Conservation (phyloP, 768 basidiomycete species). For the Leccinum subgranulosum region DNA sequence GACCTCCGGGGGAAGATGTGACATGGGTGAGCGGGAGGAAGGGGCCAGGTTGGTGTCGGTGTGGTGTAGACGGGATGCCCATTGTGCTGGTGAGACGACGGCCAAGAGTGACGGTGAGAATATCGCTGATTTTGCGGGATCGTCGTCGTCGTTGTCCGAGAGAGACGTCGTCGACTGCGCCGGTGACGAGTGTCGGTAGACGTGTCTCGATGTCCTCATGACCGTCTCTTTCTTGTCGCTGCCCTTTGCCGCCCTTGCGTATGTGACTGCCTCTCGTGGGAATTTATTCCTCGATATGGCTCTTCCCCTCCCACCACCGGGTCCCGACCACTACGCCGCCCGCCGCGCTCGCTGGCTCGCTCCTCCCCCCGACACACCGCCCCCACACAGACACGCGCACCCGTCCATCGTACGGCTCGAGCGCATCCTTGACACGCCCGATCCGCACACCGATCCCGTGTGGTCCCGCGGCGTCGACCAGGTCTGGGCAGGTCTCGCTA, state of each 20-base stretch:
- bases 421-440: slow-evolving; percentile 44
- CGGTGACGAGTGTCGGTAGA: slow-evolving; percentile 41
- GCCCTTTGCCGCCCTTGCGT: neutral
- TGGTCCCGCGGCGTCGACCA: slow-evolving; percentile 59
- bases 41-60: slow-evolving; percentile 29
- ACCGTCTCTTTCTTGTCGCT: neutral
- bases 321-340: slow-evolving; percentile 60
- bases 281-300: slow-evolving; percentile 23
- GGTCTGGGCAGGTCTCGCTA: slow-evolving; percentile 61
- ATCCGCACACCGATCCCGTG: slow-evolving; percentile 46
- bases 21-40: slow-evolving; percentile 51
- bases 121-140: slow-evolving; percentile 49
- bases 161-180: slow-evolving; percentile 77
- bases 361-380: slow-evolving; percentile 14
- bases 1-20: slow-evolving; percentile 81
- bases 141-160: slow-evolving; percentile 71
- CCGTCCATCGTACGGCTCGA: slow-evolving; percentile 48
- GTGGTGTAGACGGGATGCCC: slow-evolving; percentile 39
- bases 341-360: slow-evolving; percentile 63
- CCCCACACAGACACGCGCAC: slow-evolving; percentile 30
- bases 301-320: slow-evolving; percentile 52
- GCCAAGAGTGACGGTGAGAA: slow-evolving; percentile 36
- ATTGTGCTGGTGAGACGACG: slow-evolving; percentile 63
- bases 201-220: slow-evolving; percentile 34
- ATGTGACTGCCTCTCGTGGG: slow-evolving; percentile 10